Conservation (phyloP, 495 filamentous ascomycete genomes). For the Gamarada debralockiae region DNA sequence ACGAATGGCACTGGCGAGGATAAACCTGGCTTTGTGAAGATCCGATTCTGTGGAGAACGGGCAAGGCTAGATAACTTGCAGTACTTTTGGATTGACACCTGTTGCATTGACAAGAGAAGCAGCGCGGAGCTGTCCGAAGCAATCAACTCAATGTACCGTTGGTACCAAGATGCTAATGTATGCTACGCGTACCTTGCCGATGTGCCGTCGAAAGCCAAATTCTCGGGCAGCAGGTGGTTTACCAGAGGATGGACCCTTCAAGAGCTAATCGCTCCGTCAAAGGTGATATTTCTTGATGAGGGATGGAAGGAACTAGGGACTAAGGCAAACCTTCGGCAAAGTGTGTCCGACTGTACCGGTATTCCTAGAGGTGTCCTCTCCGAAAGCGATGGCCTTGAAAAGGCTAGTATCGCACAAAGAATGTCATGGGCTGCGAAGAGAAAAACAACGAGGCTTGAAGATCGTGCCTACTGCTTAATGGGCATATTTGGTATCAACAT, state of each 20-base stretch:
- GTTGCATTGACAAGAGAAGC: too few species aligned
- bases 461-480: neutral
- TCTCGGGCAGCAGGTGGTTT: too few species aligned
- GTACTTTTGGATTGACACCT: too few species aligned
- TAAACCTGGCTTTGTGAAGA: neutral
- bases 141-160: too few species aligned
- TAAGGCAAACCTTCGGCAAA: neutral
- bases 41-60: neutral
- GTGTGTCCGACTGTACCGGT: neutral
- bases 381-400: neutral
- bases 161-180: neutral
- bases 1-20: neutral
- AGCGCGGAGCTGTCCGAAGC: too few species aligned
- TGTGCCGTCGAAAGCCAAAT: neutral
- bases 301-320: neutral
- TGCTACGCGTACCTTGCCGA: neutral
- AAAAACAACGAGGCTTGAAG: neutral
- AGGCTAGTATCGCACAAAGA: too few species aligned
- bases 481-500: neutral
- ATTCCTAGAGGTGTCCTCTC: neutral
- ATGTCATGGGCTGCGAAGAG: too few species aligned
- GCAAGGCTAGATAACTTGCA: neutral
- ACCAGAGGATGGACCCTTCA: too few species aligned
- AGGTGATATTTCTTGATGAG: neutral
- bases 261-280: neutral